Conservation (phyloP, 495 filamentous ascomycete genomes). For the Wilcoxina mikolae region DNA sequence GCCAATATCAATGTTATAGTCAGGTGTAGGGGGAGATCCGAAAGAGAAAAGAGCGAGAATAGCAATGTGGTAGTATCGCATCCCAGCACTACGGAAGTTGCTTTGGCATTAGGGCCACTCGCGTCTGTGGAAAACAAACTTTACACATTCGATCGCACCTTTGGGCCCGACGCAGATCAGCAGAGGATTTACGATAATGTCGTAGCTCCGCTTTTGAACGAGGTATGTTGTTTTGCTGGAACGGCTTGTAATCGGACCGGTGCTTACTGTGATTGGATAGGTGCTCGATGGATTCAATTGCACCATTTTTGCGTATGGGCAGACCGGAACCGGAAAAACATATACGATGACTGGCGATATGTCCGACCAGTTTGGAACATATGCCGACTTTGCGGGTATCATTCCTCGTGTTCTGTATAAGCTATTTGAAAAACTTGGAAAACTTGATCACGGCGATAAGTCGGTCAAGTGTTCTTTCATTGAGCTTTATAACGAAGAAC, state of each 20-base stretch:
- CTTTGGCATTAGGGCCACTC: constrained; percentile 73
- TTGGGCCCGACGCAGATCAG: constrained; percentile 90
- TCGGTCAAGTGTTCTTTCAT: constrained; percentile 97
- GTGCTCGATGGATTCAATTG: constrained; percentile 96
- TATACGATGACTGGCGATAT: constrained; percentile 99
- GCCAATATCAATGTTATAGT: constrained; percentile 98
- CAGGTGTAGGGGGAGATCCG: constrained; percentile 78
- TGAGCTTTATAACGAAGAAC: constrained; percentile 93
- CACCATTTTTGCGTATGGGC: constrained; percentile 96
- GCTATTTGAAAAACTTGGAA: constrained; percentile 62
- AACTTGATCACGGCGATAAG: constrained; percentile 61
- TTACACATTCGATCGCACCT: constrained; percentile 93
- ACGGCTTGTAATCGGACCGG: background rate
- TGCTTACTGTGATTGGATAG: constrained; percentile 32
- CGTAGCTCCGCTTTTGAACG: constrained; percentile 76
- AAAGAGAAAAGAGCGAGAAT: constrained; percentile 82
- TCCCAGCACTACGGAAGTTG: constrained; percentile 67
- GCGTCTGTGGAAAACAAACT: constrained; percentile 87
- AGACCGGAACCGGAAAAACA: constrained; percentile 95
- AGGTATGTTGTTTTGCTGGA: constrained; percentile 41
- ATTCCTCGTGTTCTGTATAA: constrained; percentile 79
- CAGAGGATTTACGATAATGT: constrained; percentile 85
- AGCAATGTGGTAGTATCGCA: constrained; percentile 81
- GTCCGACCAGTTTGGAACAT: constrained; percentile 64
- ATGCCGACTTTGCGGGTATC: constrained; percentile 85